Percentiles rank a stretch among this genome's conserved stretches.
phyloP scores from a whole-genome alignment of 2,329 filamentous ascomycete genomes.

The Penicillium aurantiogriseum region DNA sequence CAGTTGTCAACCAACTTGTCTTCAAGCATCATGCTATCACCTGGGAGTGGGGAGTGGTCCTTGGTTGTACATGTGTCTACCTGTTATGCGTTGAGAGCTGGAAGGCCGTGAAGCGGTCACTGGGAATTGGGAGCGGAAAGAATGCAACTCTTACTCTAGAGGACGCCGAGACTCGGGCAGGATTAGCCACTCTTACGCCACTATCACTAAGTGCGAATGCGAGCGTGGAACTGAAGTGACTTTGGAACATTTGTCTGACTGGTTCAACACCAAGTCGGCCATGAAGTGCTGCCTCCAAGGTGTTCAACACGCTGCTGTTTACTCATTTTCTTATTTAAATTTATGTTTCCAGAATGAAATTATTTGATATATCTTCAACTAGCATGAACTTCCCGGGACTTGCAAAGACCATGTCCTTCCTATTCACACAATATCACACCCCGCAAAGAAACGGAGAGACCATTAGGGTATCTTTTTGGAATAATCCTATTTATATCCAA shows the following conservation, averaged over 20 bases:
- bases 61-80: conserved; percentile 59
- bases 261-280: conserved; percentile 16
- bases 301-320: conserved; percentile 1
- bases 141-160: conserved; percentile 31
- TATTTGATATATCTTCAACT: neutral
- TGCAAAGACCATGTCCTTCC: neutral
- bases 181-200: conserved; percentile 22
- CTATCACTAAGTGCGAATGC: conserved; percentile 29
- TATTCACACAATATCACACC: too few species aligned
- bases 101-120: conserved; percentile 62
- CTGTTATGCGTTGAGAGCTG: conserved; percentile 62
- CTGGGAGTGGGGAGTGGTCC: conserved; percentile 69
- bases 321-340: neutral
- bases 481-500: too few species aligned
- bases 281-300: neutral
- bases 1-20: conserved; percentile 61
- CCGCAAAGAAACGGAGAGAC: too few species aligned
- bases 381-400: too few species aligned
- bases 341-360: neutral
- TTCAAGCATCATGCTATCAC: conserved; percentile 65
- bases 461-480: too few species aligned
- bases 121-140: conserved; percentile 36
- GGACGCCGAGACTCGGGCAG: conserved; percentile 35
- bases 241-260: neutral
- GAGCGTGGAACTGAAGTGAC: conserved; percentile 29